These are phyloP conservation scores for Cicer cuneatum DNA, from an alignment of 306 rosid genomes.

Conservation along the genomic window DNA sequence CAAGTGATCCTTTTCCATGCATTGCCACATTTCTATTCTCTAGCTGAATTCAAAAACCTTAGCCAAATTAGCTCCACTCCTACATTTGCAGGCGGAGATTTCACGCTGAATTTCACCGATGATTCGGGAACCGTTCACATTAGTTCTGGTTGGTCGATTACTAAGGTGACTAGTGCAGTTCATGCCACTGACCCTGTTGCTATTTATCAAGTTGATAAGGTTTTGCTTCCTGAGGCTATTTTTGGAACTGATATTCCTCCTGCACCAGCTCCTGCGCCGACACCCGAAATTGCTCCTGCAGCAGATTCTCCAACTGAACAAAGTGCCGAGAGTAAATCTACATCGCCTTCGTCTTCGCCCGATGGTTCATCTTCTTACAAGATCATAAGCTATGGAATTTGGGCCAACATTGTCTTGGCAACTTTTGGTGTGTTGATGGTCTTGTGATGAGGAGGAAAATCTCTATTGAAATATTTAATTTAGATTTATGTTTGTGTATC, in stretches of 20 bases:
- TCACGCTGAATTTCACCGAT: slow-evolving; percentile 81
- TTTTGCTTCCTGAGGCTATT: slow-evolving; percentile 86
- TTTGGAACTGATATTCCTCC: slow-evolving; percentile 91
- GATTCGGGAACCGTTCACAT: slow-evolving; percentile 64
- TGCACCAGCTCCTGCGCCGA: slow-evolving; percentile 80
- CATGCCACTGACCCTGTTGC: slow-evolving; percentile 88
- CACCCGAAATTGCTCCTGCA: slow-evolving; percentile 70
- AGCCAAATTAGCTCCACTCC: slow-evolving; percentile 62
- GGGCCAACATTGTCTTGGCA: slow-evolving; percentile 64
- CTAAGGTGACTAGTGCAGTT: slow-evolving; percentile 85
- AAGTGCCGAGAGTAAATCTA: slow-evolving; percentile 48
- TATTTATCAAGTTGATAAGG: slow-evolving; percentile 73
- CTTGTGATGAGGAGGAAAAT: slow-evolving; percentile 50
- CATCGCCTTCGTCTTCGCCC: slow-evolving; percentile 66
- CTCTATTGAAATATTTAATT: slow-evolving; percentile 46
- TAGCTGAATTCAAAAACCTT: slow-evolving; percentile 77
- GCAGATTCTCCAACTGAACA: slow-evolving; percentile 70
- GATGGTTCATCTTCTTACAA: slow-evolving; percentile 63
- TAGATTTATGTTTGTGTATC: slow-evolving; percentile 54
- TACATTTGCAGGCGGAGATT: slow-evolving; percentile 83
- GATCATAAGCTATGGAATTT: slow-evolving; percentile 58
- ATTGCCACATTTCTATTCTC: slow-evolving; percentile 78
- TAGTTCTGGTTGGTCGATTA: slow-evolving; percentile 77
- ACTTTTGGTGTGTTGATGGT: slow-evolving; percentile 58
- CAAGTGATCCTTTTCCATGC: slow-evolving; percentile 83